A percentile compares a stretch with the other conserved stretches of the same genome.
These are phyloP conservation scores for Leishmania martiniquensis DNA, from an alignment of 208 protist genomes.

Conservation along the genomic window DNA sequence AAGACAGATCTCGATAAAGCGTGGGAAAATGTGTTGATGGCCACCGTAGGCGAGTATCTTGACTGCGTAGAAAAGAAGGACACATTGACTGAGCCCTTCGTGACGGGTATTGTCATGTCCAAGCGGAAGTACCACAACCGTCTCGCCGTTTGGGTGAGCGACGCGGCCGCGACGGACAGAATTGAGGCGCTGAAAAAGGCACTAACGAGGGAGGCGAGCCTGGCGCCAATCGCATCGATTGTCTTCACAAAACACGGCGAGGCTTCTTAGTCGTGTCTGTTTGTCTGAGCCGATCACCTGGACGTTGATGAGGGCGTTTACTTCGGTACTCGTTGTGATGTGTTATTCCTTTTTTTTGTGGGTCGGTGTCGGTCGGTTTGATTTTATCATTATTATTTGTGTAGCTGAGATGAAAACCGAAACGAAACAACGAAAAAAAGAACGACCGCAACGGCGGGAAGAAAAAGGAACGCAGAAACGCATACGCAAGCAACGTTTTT, in stretches of 20 bases:
- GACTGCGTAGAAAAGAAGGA: slow-evolving; percentile 45
- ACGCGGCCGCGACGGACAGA: slow-evolving; percentile 47
- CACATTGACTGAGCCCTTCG: slow-evolving; percentile 30
- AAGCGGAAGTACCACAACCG: slow-evolving; percentile 86
- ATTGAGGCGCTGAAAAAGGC: slow-evolving; percentile 57
- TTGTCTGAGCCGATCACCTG: background rate
- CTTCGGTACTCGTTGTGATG: background rate
- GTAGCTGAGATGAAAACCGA: too few relatives aligned
- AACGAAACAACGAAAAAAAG: too few relatives aligned
- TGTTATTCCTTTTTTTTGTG: background rate
- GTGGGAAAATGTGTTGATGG: slow-evolving; percentile 85
- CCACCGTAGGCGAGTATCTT: slow-evolving; percentile 80
- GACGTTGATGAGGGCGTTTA: too few relatives aligned
- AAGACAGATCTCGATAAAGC: slow-evolving; percentile 68
- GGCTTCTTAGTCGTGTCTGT: slow-evolving; percentile 26
- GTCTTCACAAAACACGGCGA: slow-evolving; percentile 74
- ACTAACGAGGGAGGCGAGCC: slow-evolving; percentile 31
- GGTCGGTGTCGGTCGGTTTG: too few relatives aligned
- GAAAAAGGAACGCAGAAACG: too few relatives aligned
- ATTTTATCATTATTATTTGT: too few relatives aligned
- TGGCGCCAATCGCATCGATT: slow-evolving; percentile 40
- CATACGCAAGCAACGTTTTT: too few relatives aligned
- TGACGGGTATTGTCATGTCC: slow-evolving; percentile 72
- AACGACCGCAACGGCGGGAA: too few relatives aligned
- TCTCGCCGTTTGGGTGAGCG: slow-evolving; percentile 74